These are phyloP conservation scores for Pseudogymnoascus sp. DNA, from an alignment of 2,329 filamentous ascomycete species.

Conservation along the genomic window DNA sequence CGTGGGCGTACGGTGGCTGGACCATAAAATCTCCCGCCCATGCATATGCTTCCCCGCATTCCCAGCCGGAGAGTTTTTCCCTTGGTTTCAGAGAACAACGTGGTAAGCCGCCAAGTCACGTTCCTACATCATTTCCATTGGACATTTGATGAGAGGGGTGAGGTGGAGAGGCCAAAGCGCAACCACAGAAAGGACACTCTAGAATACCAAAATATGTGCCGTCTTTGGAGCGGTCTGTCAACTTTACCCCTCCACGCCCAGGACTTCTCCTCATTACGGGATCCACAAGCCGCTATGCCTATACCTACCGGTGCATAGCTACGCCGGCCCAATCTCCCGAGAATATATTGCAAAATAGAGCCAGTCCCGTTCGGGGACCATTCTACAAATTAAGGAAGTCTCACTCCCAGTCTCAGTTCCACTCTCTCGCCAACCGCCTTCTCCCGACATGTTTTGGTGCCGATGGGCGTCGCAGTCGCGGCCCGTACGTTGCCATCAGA, in stretches of 20 bases:
- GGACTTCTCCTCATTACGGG: not conserved
- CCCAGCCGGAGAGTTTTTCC: not conserved
- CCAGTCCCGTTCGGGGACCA: not conserved
- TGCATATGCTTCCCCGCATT: not conserved
- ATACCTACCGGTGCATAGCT: not conserved
- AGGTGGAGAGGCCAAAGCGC: not conserved
- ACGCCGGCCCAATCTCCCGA: not conserved
- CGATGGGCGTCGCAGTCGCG: not conserved
- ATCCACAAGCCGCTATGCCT: not conserved
- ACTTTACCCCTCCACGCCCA: not conserved
- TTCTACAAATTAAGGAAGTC: not conserved
- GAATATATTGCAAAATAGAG: not conserved
- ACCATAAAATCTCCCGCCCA: not conserved
- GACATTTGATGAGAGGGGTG: not conserved
- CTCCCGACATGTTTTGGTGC: not conserved
- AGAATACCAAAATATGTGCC: not conserved
- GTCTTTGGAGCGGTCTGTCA: not conserved
- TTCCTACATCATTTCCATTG: not conserved
- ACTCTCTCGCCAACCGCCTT: not conserved
- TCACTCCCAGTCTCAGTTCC: not conserved
- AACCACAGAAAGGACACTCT: not conserved
- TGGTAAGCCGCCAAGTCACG: not conserved
- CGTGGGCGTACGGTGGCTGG: not conserved
- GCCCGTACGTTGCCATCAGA: not conserved
- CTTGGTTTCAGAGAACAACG: not conserved